Base-by-base conservation (phyloP, 2,329 filamentous ascomycete species). In the Colletotrichum sp. region DNA sequence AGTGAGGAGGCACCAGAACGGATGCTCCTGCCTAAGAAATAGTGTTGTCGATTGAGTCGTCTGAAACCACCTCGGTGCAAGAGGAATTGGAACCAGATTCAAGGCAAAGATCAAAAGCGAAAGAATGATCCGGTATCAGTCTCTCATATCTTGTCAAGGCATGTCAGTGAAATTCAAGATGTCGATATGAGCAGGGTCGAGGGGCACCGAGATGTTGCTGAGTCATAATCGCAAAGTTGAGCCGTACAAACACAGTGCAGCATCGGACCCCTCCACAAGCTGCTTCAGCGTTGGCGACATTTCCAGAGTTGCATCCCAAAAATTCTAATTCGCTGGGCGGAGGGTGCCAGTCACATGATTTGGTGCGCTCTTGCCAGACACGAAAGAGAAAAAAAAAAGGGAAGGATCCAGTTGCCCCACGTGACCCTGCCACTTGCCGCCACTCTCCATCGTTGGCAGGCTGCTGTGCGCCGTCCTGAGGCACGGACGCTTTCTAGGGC, bases 401-500 rank as follows among this genome's bases (percentile, higher is more conserved):
- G 34, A 39, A 39, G 12, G 18, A 26, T 21, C 44, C 44, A 49
- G 28, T 8, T 1, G 49, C 30, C 49, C 69, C 69, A 71, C 69
- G 69, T 71, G 69, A 71, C 69, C 34, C 34, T 39, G 44, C 4
- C 44, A 49, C 44, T 21, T 52, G n/a, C 26, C 39, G 21, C 49
- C 21, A 57, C 16, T 5, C 65, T 3, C 65, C 49, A 59, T 32
- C 6, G 13, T 1, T 36, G 18, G 21, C n/a, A 26, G 24, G 21
- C 36, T 39, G 34, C 62, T 64, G 62, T 64, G 66, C 44, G 44
- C 44, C 44, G 57, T 69, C 52, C 67, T 69, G 67, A 62, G 67
- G 49, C 69, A 59, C 62, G 57, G 59, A 49, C 68, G 15, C 21
- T 36, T 75, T 79, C 81, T 87, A 88, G 87, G 87, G 87, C 86